Evolutionary conservation across 2,329 filamentous ascomycete genomes (phyloP).

Genomic region (Curvularia verruculosa): DNA sequence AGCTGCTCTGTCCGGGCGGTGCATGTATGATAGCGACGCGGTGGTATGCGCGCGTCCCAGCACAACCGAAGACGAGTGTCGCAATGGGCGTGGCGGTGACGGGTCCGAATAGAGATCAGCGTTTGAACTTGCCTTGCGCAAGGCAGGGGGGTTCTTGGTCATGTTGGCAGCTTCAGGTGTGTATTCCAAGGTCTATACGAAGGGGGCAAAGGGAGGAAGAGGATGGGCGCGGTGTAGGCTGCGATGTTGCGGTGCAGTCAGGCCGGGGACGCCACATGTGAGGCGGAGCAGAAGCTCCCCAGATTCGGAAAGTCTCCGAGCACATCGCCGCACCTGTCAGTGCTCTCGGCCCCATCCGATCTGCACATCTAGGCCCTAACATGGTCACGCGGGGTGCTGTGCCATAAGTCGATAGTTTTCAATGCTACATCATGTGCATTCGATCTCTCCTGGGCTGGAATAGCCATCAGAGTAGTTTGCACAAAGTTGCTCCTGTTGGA

Average conservation of each 20-base stretch:
- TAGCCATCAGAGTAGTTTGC: neutral
- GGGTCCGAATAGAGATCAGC: constrained; percentile 48
- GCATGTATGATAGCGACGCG: constrained; percentile 32
- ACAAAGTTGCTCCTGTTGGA: neutral
- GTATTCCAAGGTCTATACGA: neutral
- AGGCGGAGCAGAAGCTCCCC: constrained; percentile 16
- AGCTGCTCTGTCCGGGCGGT: constrained; percentile 23
- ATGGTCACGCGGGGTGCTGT: neutral
- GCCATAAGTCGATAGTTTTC: too few species aligned
- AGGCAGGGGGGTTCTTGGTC: constrained; percentile 47
- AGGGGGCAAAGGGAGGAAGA: neutral
- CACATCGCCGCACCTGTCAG: constrained; percentile 8
- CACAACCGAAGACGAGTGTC: constrained; percentile 33
- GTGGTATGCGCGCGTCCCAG: constrained; percentile 44
- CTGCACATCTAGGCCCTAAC: neutral
- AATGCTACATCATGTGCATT: neutral
- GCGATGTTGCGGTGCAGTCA: constrained; percentile 9
- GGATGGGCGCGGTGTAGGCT: constrained; percentile 7
- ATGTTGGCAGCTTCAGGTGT: constrained; percentile 23
- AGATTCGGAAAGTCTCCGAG: constrained; percentile 16
- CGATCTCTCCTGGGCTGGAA: neutral
- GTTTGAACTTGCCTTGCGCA: constrained; percentile 46
- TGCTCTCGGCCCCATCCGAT: neutral
- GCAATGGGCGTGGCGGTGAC: constrained; percentile 36
- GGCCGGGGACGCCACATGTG: constrained; percentile 15